Evolutionary conservation across 768 basidiomycete genomes (phyloP).

Genomic region (Coprinellus micaceus): DNA sequence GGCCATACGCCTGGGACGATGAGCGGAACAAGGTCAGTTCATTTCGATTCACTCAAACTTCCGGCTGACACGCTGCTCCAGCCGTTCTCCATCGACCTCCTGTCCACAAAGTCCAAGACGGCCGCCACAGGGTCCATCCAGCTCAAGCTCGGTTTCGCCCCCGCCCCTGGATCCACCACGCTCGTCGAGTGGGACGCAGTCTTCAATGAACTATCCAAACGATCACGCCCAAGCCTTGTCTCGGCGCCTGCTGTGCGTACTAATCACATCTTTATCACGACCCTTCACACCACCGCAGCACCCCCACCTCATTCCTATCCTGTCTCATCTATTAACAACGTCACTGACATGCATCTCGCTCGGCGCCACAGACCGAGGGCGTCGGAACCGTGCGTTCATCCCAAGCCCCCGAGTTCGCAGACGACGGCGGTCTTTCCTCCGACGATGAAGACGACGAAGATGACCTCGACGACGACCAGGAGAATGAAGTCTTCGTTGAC

Average conservation of each 20-base stretch:
- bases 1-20: slow-evolving; percentile 54
- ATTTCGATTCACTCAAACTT: not conserved
- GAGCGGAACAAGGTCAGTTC: slow-evolving; percentile 61
- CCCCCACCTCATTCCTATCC: not conserved
- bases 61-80: slow-evolving; percentile 13
- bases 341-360: not conserved
- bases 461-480: slow-evolving; percentile 9
- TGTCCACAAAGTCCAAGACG: slow-evolving; percentile 41
- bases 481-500: slow-evolving; percentile 28
- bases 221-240: slow-evolving; percentile 62
- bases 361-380: slow-evolving; percentile 63
- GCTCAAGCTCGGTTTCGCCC: slow-evolving; percentile 46
- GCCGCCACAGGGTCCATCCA: slow-evolving; percentile 37
- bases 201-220: slow-evolving; percentile 59
- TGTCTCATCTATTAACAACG: not conserved
- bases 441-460: slow-evolving; percentile 36
- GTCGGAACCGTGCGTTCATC: slow-evolving; percentile 78
- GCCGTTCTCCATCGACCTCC: slow-evolving; percentile 36
- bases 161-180: slow-evolving; percentile 39
- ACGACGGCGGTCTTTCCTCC: slow-evolving; percentile 70
- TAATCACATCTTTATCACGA: not conserved
- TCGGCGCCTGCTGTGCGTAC: slow-evolving; percentile 72
- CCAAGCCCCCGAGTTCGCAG: slow-evolving; percentile 55
- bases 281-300: too few species aligned
- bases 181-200: slow-evolving; percentile 54